A percentile compares a stretch with the other conserved stretches of the same genome.
These are phyloP conservation scores for Mucor irregularis DNA, from an alignment of 371 early-diverging fungal species.

Conservation along the genomic window DNA sequence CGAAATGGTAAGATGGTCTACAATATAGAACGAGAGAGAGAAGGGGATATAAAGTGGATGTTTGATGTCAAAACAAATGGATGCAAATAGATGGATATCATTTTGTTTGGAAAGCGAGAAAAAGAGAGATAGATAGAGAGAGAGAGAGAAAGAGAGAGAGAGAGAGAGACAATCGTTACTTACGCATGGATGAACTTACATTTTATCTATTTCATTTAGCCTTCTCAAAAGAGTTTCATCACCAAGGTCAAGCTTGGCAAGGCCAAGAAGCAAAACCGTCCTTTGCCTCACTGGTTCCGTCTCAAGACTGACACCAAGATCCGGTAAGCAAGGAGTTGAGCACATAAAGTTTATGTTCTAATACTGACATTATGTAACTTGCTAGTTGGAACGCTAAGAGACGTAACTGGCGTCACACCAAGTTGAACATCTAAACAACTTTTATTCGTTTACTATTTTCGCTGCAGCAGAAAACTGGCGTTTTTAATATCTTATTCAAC, in stretches of 20 bases:
- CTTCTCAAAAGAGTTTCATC: conserved; percentile 94
- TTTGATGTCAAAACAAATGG: no score
- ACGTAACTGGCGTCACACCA: conserved; percentile 98
- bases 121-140: neutral
- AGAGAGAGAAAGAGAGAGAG: neutral
- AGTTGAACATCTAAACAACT: conserved; percentile 86
- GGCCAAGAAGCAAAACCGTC: conserved; percentile 98
- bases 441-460: neutral
- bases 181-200: neutral
- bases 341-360: neutral
- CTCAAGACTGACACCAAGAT: conserved; percentile 94
- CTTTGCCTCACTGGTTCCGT: conserved; percentile 98
- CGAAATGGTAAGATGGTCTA: conserved; percentile 15
- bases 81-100: no score
- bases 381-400: conserved; percentile 97
- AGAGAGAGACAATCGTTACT: neutral
- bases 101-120: no score
- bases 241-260: conserved; percentile 98
- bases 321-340: conserved; percentile 49
- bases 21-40: no score
- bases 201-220: conserved; percentile 42
- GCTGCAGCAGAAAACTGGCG: neutral
- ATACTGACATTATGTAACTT: neutral
- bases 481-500: neutral
- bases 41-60: no score